These are phyloP conservation scores for Salvia splendens DNA, from an alignment of 257 asterid genomes.

Conservation along the genomic window DNA sequence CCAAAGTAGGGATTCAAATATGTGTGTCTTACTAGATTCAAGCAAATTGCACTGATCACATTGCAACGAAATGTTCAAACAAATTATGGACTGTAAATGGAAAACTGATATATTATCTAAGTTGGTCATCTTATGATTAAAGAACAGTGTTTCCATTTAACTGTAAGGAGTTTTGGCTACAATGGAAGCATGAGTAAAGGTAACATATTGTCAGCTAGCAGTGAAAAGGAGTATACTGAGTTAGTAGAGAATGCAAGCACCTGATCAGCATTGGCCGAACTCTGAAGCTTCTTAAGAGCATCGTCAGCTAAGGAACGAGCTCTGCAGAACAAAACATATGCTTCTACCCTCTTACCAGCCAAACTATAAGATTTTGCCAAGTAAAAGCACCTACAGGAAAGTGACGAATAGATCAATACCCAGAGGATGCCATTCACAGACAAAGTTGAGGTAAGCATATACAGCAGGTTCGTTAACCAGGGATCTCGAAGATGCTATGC, in stretches of 20 bases:
- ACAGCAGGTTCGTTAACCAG: not conserved
- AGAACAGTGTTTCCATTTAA: not conserved
- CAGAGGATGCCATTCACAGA: slow-evolving; percentile 20
- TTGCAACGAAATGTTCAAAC: slow-evolving; percentile 5
- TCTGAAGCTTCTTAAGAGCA: slow-evolving; percentile 62
- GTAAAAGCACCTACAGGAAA: slow-evolving; percentile 85
- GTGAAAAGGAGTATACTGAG: slow-evolving; percentile 5
- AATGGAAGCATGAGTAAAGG: slow-evolving; percentile 16
- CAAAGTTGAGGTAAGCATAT: not conserved
- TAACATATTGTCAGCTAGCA: slow-evolving; percentile 7
- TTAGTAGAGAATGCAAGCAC: slow-evolving; percentile 39
- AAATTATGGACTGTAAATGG: slow-evolving; percentile 14
- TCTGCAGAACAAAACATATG: slow-evolving; percentile 72
- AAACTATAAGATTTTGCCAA: slow-evolving; percentile 90
- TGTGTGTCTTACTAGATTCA: slow-evolving; percentile 9
- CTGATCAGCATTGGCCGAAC: slow-evolving; percentile 56
- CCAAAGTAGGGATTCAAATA: slow-evolving; percentile 9
- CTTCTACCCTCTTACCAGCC: slow-evolving; percentile 94
- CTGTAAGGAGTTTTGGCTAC: not conserved
- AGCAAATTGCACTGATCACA: slow-evolving; percentile 13
- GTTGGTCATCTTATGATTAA: slow-evolving; percentile 11
- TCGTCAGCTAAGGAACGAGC: slow-evolving; percentile 68
- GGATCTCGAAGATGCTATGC: slow-evolving; percentile 5
- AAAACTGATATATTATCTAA: slow-evolving; percentile 15
- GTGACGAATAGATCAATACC: slow-evolving; percentile 25